A percentile compares a stretch with the other conserved stretches of the same genome.
Evolutionary conservation across 257 asterid genomes (phyloP).

Genomic region (Eustoma russellianum): DNA sequence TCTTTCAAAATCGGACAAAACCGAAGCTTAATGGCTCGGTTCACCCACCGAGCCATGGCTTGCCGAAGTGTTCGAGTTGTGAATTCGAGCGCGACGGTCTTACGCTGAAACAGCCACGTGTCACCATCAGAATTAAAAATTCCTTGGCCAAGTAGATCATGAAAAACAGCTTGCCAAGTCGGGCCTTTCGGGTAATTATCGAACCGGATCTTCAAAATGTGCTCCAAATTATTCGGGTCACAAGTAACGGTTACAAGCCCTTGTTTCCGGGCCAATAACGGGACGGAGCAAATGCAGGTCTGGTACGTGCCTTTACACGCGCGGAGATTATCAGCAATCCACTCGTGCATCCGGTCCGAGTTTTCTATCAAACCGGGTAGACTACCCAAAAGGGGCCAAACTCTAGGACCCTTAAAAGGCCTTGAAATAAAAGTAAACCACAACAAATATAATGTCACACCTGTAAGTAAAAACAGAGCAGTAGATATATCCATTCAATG

Average conservation of each 20-base stretch:
- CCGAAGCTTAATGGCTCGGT: constrained; percentile 57
- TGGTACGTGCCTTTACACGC: constrained; percentile 94
- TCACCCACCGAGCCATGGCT: constrained; percentile 94
- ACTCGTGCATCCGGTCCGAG: constrained; percentile 76
- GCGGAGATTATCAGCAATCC: constrained; percentile 90
- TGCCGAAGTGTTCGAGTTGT: constrained; percentile 79
- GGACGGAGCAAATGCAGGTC: constrained; percentile 78
- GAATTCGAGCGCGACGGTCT: constrained; percentile 87
- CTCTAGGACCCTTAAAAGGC: constrained; percentile 76
- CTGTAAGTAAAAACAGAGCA: constrained; percentile 56
- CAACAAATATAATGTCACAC: constrained; percentile 52
- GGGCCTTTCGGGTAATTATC: constrained; percentile 95
- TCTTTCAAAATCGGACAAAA: constrained; percentile 55
- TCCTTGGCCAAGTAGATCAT: constrained; percentile 80
- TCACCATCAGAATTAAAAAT: constrained; percentile 89
- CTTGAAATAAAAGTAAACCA: constrained; percentile 90
- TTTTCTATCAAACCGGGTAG: constrained; percentile 80
- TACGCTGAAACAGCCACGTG: constrained; percentile 85
- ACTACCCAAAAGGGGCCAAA: constrained; percentile 84
- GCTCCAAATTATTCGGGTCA: constrained; percentile 87
- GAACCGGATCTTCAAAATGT: constrained; percentile 73
- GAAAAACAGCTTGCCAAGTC: constrained; percentile 91
- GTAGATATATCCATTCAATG: constrained; percentile 54
- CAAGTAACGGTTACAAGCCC: constrained; percentile 88
- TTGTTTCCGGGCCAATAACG: constrained; percentile 78